Conservation (phyloP, 768 basidiomycete species). For the Lactarius pseudohatsudake region DNA sequence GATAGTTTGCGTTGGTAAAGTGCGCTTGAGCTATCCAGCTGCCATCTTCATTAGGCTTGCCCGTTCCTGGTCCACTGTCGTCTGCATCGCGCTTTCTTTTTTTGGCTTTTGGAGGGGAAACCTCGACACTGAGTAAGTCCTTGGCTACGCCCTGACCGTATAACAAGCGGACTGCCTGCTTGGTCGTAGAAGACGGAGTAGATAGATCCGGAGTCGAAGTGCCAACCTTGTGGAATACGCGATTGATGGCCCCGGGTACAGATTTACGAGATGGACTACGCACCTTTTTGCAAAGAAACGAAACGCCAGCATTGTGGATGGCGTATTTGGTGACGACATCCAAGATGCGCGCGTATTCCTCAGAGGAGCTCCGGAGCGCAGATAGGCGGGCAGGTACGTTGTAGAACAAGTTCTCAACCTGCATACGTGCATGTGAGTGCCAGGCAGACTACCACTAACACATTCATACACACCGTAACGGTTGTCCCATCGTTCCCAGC, state of each 20-base stretch:
- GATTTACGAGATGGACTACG: constrained; percentile 4
- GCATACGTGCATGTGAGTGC: not conserved
- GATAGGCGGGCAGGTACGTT: constrained; percentile 87
- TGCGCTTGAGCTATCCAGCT: constrained; percentile 72
- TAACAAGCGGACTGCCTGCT: constrained; percentile 71
- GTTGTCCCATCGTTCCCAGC: constrained; percentile 95
- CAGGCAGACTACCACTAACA: not conserved
- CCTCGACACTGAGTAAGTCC: constrained; percentile 55
- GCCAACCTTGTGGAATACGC: constrained; percentile 52
- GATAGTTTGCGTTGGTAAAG: constrained; percentile 86
- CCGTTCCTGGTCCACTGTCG: constrained; percentile 36
- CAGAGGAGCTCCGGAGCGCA: constrained; percentile 78
- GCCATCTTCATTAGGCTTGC: constrained; percentile 36
- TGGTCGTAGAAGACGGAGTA: constrained; percentile 67
- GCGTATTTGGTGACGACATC: constrained; percentile 94
- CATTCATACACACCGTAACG: constrained; percentile 57
- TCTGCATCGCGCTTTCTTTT: constrained; percentile 31
- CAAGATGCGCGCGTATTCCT: constrained; percentile 89
- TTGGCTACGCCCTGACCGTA: constrained; percentile 82
- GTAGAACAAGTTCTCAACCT: constrained; percentile 97
- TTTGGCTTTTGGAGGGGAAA: constrained; percentile 32
- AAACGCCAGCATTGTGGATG: constrained; percentile 84
- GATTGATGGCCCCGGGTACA: not conserved
- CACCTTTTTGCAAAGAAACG: constrained; percentile 93
- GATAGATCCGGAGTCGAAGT: constrained; percentile 76